Base-by-base conservation (phyloP, 768 basidiomycete species). In the Podaxis pistillaris region DNA sequence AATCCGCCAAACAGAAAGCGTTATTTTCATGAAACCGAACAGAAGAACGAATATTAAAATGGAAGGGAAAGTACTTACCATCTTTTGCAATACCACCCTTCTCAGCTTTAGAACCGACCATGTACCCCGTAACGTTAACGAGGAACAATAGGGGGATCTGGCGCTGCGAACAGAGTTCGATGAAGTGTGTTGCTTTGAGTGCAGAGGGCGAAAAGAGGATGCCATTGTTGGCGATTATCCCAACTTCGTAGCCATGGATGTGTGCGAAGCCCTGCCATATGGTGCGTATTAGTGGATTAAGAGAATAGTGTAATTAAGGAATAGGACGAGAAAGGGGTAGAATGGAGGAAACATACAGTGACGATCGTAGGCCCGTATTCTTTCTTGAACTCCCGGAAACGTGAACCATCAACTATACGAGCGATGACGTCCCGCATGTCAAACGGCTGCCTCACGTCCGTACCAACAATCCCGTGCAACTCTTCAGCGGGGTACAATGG, bases 21-120 rank as follows among this genome's bases (percentile, higher is more conserved):
- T 33, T 33, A 33, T 33, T 33, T 33, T 33, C 7, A 33, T 33
- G 33, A 33, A 33, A 33, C 33, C 9, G 33, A 8, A 33, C 33
- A 33, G 33, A 33, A 33, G 33, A 33, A 33, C 0, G 33, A 33
- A 33, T 33, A 13, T 19, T 22, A 19, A 50, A 22, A 36, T 36
- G 52, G 47, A 62, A 40, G 60, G 3, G 3, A 19, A 9, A 50
- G 49, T 47, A 66, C 73, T 61, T 62, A 78, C 92, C 92, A 70
- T 97, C 94, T 75, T 96, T 96, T 4, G 94, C 94, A 66, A 98
- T 98, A 0, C 95, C 95, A 2, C 93, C 94, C 68, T 84, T 85
- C 76, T 98, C 95, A 19, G 96, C 96, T 66, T 95, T 96, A 4
- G 92, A 94, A 4, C 95, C 95, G 3, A 98, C 95, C 95, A 97